A percentile compares a stretch with the other conserved stretches of the same genome.
These are phyloP conservation scores for Penicillium canescens DNA, from an alignment of 495 filamentous ascomycete genomes.

Conservation along the genomic window DNA sequence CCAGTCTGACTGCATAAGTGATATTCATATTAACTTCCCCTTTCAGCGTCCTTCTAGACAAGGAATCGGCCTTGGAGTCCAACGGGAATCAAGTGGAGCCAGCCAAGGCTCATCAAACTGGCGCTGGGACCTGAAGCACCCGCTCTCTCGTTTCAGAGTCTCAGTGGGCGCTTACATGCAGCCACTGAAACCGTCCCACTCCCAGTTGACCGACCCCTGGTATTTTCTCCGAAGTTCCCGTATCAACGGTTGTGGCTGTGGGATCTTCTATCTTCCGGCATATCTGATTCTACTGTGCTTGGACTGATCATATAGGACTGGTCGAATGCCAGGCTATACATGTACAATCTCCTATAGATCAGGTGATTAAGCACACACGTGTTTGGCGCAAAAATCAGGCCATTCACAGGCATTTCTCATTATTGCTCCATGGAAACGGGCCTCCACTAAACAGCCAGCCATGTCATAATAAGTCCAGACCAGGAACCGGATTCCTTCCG, in stretches of 20 bases:
- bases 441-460: too few species aligned
- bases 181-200: slow-evolving; percentile 23
- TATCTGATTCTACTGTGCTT: slow-evolving; percentile 4
- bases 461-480: not conserved
- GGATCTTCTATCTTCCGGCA: slow-evolving; percentile 3
- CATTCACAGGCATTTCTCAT: too few species aligned
- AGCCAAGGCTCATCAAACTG: slow-evolving; percentile 33
- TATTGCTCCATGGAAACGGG: too few species aligned
- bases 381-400: too few species aligned
- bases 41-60: slow-evolving; percentile 6
- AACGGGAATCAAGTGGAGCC: slow-evolving; percentile 16
- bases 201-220: not conserved
- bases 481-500: not conserved
- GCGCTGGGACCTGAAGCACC: slow-evolving; percentile 37
- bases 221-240: slow-evolving; percentile 21
- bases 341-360: too few species aligned
- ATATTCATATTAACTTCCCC: slow-evolving; percentile 17
- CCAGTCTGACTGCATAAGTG: slow-evolving; percentile 14
- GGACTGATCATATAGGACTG: slow-evolving; percentile 14
- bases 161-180: slow-evolving; percentile 35
- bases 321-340: slow-evolving; percentile 2
- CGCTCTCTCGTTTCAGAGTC: slow-evolving; percentile 34
- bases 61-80: slow-evolving; percentile 3
- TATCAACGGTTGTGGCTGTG: slow-evolving; percentile 16
- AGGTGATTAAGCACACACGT: too few species aligned